These are phyloP conservation scores for Pseudocercospora fijiensis DNA, from an alignment of 2,329 filamentous ascomycete genomes.

Conservation along the genomic window DNA sequence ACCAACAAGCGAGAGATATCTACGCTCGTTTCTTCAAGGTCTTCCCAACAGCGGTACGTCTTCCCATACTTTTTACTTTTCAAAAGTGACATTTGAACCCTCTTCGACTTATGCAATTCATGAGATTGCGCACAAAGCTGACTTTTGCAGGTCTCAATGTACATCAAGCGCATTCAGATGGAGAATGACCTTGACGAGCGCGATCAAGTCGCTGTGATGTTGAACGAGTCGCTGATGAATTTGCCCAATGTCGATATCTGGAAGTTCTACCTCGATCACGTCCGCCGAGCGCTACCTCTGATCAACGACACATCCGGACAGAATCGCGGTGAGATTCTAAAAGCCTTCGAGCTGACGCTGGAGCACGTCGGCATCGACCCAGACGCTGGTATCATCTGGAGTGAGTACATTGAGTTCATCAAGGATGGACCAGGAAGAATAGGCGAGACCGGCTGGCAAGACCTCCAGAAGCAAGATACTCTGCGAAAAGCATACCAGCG, in stretches of 20 bases:
- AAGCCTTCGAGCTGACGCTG: constrained; percentile 90
- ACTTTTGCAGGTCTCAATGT: constrained; percentile 73
- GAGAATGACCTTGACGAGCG: constrained; percentile 86
- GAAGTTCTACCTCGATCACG: constrained; percentile 92
- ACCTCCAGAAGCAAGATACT: constrained; percentile 96
- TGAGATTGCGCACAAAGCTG: constrained; percentile 2
- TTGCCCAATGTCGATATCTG: constrained; percentile 84
- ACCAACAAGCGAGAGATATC: constrained; percentile 74
- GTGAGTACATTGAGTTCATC: constrained; percentile 92
- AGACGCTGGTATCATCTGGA: constrained; percentile 86
- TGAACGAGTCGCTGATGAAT: constrained; percentile 73
- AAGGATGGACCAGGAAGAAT: constrained; percentile 76
- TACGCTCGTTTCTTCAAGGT: constrained; percentile 85
- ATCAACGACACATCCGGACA: constrained; percentile 73
- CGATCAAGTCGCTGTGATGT: constrained; percentile 75
- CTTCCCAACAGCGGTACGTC: constrained; percentile 86
- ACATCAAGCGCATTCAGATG: constrained; percentile 85
- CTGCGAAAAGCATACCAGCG: constrained; percentile 89
- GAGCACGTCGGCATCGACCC: constrained; percentile 87
- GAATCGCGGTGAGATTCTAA: constrained; percentile 74
- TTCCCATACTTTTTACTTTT: not conserved
- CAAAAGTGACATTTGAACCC: not conserved
- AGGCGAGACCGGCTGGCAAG: constrained; percentile 88
- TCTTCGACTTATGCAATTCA: not conserved
- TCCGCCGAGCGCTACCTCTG: constrained; percentile 85